These are phyloP conservation scores for Lanmaoa rubissima DNA, from an alignment of 768 basidiomycete genomes.

Conservation along the genomic window DNA sequence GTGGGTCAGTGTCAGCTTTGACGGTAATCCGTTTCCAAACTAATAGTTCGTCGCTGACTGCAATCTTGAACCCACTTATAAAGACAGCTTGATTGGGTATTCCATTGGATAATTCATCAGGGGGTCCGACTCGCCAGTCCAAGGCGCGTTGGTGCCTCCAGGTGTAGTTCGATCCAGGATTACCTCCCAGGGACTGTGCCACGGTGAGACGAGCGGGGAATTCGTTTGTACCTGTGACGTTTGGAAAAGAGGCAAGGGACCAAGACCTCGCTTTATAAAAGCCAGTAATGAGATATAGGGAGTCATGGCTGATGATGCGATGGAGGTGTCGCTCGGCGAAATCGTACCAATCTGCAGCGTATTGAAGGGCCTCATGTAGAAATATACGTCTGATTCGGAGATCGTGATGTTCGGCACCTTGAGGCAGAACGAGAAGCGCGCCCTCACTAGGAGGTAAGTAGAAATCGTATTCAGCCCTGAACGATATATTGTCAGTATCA, in stretches of 20 bases:
- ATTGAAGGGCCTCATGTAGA: neutral
- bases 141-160: neutral
- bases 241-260: neutral
- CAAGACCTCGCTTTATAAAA: neutral
- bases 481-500: neutral
- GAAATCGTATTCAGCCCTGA: neutral
- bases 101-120: neutral
- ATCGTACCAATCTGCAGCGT: neutral
- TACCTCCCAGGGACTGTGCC: neutral
- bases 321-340: neutral
- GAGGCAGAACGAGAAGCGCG: neutral
- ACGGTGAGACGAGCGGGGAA: neutral
- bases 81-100: neutral
- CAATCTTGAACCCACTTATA: neutral
- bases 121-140: neutral
- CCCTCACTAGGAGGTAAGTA: neutral
- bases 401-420: neutral
- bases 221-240: neutral
- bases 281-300: neutral
- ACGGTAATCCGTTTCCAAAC: neutral
- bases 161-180: neutral
- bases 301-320: neutral
- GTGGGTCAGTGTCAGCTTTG: neutral
- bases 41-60: neutral
- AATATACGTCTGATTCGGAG: neutral